Conservation (phyloP, 257 asterid genomes). For the Capsicum chinense region DNA sequence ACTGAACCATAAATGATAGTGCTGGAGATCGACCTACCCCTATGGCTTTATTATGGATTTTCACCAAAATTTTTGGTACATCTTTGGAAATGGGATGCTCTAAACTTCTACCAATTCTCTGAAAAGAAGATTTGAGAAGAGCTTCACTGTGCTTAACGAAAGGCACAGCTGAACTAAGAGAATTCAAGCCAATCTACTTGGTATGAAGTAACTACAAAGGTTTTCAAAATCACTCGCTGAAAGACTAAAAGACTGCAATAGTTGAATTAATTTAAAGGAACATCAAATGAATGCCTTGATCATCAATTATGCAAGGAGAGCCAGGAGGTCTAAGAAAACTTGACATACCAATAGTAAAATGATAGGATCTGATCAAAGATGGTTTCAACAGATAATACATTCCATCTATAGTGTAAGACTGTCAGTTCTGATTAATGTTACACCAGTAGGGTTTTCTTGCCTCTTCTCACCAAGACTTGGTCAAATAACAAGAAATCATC, state of each 20-base stretch:
- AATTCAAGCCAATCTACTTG: background rate
- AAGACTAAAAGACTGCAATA: background rate
- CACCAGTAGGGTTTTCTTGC: background rate
- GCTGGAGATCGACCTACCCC: background rate
- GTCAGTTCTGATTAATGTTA: background rate
- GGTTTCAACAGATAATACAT: background rate
- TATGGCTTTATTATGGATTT: background rate
- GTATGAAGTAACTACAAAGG: background rate
- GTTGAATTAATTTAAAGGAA: background rate
- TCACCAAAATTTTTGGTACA: background rate
- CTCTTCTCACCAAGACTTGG: background rate
- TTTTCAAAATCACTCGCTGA: background rate
- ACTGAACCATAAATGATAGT: conserved; percentile 11
- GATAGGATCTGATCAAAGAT: background rate
- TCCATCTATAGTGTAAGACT: background rate
- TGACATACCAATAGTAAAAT: background rate
- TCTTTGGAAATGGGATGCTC: conserved; percentile 13
- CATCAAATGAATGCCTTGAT: background rate
- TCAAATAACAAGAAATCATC: background rate
- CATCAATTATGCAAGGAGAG: background rate
- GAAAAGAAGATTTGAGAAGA: background rate
- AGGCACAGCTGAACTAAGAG: background rate
- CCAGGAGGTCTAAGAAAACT: background rate
- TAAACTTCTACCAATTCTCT: background rate
- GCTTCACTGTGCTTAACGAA: background rate